Conservation (phyloP, 2,329 filamentous ascomycete species). For the Grosmannia penicillata region DNA sequence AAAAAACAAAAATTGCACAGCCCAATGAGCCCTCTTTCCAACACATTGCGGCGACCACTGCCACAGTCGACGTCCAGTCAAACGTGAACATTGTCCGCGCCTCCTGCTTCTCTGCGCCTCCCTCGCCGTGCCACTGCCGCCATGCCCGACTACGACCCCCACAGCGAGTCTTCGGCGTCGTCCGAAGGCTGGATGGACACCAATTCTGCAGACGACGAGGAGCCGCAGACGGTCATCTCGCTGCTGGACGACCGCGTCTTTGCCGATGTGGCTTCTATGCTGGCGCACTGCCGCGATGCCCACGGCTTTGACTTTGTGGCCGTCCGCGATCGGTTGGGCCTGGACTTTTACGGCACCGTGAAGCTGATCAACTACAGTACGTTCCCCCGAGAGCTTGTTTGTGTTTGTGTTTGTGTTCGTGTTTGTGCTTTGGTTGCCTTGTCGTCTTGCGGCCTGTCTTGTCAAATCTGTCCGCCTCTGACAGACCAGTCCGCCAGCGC, state of each 20-base stretch:
- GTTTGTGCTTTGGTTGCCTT: too few relatives aligned
- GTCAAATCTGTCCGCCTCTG: too few relatives aligned
- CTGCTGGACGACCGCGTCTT: constrained; percentile 55
- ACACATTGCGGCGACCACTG: too few relatives aligned
- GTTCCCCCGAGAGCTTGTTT: constrained; percentile 1
- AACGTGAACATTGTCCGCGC: too few relatives aligned
- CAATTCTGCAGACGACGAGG: constrained; percentile 40
- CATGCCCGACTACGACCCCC: constrained; percentile 6
- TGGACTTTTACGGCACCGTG: constrained; percentile 61
- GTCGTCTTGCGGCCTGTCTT: too few relatives aligned
- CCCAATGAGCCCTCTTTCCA: too few relatives aligned
- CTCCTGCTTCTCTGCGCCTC: neutral
- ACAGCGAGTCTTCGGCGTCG: constrained; percentile 20
- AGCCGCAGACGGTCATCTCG: constrained; percentile 47
- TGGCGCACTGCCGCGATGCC: constrained; percentile 51
- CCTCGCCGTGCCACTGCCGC: neutral
- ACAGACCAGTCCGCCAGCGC: constrained; percentile 33
- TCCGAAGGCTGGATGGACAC: constrained; percentile 20
- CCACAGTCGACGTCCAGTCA: too few relatives aligned
- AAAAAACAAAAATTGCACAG: neutral
- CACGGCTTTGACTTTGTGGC: constrained; percentile 52
- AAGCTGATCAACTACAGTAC: constrained; percentile 58
- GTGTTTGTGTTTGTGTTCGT: too few relatives aligned
- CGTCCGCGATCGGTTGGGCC: constrained; percentile 37
- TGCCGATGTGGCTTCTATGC: constrained; percentile 47